Evolutionary conservation across 495 filamentous ascomycete species (phyloP), one percentile per base, ranked within the genome.

Genomic region (Penicillium silybi): DNA sequence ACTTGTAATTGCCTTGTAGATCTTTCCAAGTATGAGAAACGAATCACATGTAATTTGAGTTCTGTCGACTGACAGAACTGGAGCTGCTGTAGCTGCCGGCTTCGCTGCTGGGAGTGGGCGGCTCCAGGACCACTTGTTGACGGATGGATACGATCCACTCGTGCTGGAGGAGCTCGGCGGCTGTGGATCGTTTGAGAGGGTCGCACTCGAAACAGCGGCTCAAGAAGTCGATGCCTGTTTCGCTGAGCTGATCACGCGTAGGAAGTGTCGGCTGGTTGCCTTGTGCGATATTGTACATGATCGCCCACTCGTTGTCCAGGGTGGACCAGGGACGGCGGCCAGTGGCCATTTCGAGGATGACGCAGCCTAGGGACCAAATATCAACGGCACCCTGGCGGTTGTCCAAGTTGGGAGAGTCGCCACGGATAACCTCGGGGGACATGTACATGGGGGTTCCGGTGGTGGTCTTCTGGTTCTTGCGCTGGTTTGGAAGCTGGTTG

Each of bases 391-490:
- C 91, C 54, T 90, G 87, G 80, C 89, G 74, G 50, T 75, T 65
- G 50, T 71, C 64, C 18, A 75, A 50, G 27, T 66, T 56, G 41
- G 61, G 23, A 52, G 84, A 83, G 45, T 87, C 83, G 29, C 93
- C 93, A 58, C 89, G 92, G 71, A 98, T 97, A 41, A 96, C 90
- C 74, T 98, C 93, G 19, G 93, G 93, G 15, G 95, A 97, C 93
- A 98, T 98, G 76, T 98, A 98, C 93, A 98, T 98, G 20, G 93
- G 93, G 32, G 93, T 98, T 54, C 93, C 93, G 8, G 90, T 95
- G 86, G 96, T 97, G 37, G 88, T 90, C 65, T 89, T 89, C 65
- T 95, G 89, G 54, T 88, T 76, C 57, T 89, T 88, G 38, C 74
- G 63, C 44, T 69, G 62, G 35, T 63, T 61, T 19, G 59, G 57